These are phyloP conservation scores for Suillus luteus DNA, from an alignment of 768 basidiomycete genomes.

Conservation along the genomic window DNA sequence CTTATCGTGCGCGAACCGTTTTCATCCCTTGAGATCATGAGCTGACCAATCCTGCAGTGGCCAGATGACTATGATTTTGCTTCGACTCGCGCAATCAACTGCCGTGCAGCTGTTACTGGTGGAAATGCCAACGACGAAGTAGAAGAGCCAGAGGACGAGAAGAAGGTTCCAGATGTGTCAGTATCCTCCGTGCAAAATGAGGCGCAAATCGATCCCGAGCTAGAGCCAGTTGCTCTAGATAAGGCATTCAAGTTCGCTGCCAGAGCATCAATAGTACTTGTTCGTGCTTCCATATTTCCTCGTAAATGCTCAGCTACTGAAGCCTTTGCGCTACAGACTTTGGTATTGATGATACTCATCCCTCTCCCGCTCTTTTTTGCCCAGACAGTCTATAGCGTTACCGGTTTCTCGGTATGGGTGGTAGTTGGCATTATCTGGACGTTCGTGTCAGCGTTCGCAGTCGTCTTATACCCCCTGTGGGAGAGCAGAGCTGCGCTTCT, in stretches of 20 bases:
- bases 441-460: constrained; percentile 71
- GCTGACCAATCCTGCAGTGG: constrained; percentile 43
- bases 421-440: constrained; percentile 81
- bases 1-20: constrained; percentile 50
- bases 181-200: constrained; percentile 42
- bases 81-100: constrained; percentile 76
- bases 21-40: not conserved
- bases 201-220: constrained; percentile 48
- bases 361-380: constrained; percentile 89
- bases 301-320: not conserved
- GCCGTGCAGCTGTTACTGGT: constrained; percentile 10
- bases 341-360: constrained; percentile 70
- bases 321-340: constrained; percentile 38
- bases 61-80: constrained; percentile 86
- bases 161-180: constrained; percentile 35
- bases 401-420: constrained; percentile 79
- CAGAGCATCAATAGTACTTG: constrained; percentile 68
- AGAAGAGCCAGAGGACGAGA: constrained; percentile 38
- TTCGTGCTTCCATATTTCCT: constrained; percentile 34
- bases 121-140: constrained; percentile 19
- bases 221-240: constrained; percentile 63
- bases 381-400: constrained; percentile 63
- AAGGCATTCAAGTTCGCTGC: constrained; percentile 84
- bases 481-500: constrained; percentile 73
- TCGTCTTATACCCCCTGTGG: constrained; percentile 85